phyloP scores from a whole-genome alignment of 1,284 basidiomycete species.

The Pseudozyma thailandica region DNA sequence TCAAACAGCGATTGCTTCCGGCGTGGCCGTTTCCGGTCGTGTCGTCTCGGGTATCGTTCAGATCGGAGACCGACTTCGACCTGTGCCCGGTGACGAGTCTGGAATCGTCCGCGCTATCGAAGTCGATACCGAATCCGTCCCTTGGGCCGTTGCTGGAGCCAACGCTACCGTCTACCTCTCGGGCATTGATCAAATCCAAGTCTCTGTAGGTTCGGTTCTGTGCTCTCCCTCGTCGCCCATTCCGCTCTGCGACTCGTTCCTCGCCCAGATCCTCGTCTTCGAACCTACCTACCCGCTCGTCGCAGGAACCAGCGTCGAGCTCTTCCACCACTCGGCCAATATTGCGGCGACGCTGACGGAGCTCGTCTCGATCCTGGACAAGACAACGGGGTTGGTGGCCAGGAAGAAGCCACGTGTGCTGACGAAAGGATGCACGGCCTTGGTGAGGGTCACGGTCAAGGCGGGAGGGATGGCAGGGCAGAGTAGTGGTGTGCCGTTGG shows the following conservation, averaged over 20 bases:
- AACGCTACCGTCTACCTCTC: constrained; percentile 88
- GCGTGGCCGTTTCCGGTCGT: constrained; percentile 85
- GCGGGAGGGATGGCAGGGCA: constrained; percentile 47
- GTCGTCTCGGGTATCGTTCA: constrained; percentile 88
- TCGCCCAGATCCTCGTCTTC: constrained; percentile 90
- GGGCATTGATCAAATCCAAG: constrained; percentile 84
- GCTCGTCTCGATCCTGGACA: constrained; percentile 81
- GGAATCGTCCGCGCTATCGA: constrained; percentile 84
- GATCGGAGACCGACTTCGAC: constrained; percentile 85
- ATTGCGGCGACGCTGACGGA: constrained; percentile 87
- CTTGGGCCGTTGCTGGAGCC: constrained; percentile 90
- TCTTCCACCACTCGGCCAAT: constrained; percentile 93
- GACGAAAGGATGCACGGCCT: constrained; percentile 82
- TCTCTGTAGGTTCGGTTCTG: constrained; percentile 86
- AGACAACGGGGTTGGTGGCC: constrained; percentile 78
- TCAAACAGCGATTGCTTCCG: constrained; percentile 75
- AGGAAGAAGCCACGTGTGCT: constrained; percentile 84
- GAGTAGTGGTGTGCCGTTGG: constrained; percentile 68
- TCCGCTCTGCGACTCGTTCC: constrained; percentile 80
- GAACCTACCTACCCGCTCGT: constrained; percentile 90
- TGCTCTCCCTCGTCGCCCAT: constrained; percentile 77
- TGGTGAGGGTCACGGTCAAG: constrained; percentile 76
- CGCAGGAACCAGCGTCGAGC: constrained; percentile 80
- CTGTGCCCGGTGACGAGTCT: constrained; percentile 90
- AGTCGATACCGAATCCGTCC: constrained; percentile 79